These are phyloP conservation scores for Ormosia semicastrata DNA, from an alignment of 306 rosid genomes.

Conservation along the genomic window DNA sequence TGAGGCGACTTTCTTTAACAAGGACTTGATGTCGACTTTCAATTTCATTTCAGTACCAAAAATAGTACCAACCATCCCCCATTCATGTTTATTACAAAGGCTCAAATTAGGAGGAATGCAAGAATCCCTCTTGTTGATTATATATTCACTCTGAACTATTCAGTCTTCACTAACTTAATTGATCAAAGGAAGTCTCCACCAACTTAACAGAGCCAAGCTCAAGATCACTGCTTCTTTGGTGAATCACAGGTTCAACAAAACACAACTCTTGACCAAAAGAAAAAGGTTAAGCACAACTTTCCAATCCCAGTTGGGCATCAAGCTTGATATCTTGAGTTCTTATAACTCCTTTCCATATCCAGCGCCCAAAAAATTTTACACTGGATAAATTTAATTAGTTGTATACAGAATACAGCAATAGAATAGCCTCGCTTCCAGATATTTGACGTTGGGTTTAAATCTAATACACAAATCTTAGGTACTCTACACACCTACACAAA, in stretches of 20 bases:
- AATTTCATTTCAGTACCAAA: background rate
- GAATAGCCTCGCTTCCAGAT: background rate
- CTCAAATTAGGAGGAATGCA: background rate
- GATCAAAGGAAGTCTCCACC: background rate
- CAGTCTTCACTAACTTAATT: background rate
- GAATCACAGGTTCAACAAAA: background rate
- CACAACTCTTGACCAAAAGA: background rate
- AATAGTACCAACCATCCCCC: background rate
- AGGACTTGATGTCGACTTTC: too few relatives aligned
- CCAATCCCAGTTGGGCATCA: background rate
- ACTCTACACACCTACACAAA: constrained; percentile 31
- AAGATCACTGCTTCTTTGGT: background rate
- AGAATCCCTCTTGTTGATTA: background rate
- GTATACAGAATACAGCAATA: background rate
- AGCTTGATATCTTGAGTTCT: background rate
- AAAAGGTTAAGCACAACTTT: background rate
- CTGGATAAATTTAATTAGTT: background rate
- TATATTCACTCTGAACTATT: background rate
- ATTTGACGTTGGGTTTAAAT: background rate
- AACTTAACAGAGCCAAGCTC: background rate
- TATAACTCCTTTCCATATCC: background rate
- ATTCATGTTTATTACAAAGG: background rate
- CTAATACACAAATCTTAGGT: constrained; percentile 9
- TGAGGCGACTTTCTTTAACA: too few relatives aligned
- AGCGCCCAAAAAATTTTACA: background rate